These are phyloP conservation scores for Coemansia sp. DNA, from an alignment of 192 early-diverging fungal species.

Conservation along the genomic window DNA sequence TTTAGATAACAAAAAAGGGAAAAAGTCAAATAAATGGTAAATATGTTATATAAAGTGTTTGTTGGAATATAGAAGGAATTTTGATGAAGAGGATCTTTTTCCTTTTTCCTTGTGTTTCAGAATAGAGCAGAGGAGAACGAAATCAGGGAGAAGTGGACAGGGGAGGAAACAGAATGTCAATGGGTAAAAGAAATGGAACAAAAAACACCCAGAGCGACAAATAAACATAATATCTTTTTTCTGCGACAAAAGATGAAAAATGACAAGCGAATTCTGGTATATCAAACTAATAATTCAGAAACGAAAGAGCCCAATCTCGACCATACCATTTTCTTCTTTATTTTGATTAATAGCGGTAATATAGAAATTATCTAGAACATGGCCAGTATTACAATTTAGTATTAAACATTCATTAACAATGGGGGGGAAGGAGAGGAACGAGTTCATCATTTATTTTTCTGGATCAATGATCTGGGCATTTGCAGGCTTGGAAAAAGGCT, in stretches of 20 bases:
- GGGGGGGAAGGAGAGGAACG: not conserved
- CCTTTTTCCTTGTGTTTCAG: not conserved
- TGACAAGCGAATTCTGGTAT: not conserved
- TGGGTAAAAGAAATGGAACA: not conserved
- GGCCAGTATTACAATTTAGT: not conserved
- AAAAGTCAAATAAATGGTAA: too few species aligned
- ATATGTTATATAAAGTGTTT: too few species aligned
- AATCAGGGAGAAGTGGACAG: not conserved
- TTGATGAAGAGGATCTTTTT: too few species aligned
- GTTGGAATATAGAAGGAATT: too few species aligned
- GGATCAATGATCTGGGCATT: too few species aligned
- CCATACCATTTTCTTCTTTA: not conserved
- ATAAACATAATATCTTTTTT: not conserved
- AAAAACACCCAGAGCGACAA: not conserved
- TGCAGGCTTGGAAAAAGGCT: too few species aligned
- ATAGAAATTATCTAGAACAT: constrained; percentile 8
- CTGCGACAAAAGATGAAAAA: not conserved
- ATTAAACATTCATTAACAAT: constrained; percentile 1
- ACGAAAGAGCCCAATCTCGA: too few species aligned
- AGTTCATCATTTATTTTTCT: not conserved
- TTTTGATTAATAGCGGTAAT: not conserved
- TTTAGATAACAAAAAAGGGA: too few species aligned
- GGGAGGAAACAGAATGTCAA: too few species aligned
- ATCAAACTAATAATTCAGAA: not conserved
- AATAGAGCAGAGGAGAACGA: not conserved